Percentiles rank a stretch among this genome's conserved stretches.
Evolutionary conservation across 371 early-diverging fungal genomes (phyloP).

Genomic region (Gilbertella persicaria): DNA sequence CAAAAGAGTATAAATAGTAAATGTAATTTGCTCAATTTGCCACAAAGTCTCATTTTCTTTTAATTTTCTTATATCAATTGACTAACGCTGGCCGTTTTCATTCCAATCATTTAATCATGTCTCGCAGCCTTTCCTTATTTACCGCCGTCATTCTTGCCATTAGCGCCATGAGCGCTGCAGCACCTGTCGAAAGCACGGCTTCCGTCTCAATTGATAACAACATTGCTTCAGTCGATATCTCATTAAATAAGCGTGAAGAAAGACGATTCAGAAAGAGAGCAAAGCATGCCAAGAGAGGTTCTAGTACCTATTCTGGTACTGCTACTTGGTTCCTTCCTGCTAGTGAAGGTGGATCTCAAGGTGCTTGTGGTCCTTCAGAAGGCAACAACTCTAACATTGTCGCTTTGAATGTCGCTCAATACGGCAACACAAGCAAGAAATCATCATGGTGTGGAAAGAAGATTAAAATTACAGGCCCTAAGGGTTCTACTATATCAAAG

Average conservation of each 20-base stretch:
- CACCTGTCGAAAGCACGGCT: slow-evolving; percentile 9
- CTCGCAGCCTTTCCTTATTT: slow-evolving; percentile 22
- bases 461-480: slow-evolving; percentile 27
- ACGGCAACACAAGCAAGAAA: slow-evolving; percentile 24
- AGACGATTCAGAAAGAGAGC: slow-evolving; percentile 3
- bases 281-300: neutral
- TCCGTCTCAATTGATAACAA: slow-evolving; percentile 2
- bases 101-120: slow-evolving; percentile 18
- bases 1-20: neutral
- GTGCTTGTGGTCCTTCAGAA: slow-evolving; percentile 32
- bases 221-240: neutral
- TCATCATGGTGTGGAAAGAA: slow-evolving; percentile 34
- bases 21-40: neutral
- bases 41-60: neutral
- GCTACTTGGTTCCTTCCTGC: slow-evolving; percentile 32
- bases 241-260: neutral
- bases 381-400: slow-evolving; percentile 20
- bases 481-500: slow-evolving; percentile 7
- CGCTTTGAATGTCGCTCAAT: slow-evolving; percentile 32
- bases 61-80: neutral
- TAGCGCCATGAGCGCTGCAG: slow-evolving; percentile 15
- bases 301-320: slow-evolving; percentile 18
- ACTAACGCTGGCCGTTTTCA: slow-evolving; percentile 29
- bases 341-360: slow-evolving; percentile 27
- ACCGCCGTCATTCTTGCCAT: slow-evolving; percentile 16